Evolutionary conservation across 2,329 filamentous ascomycete genomes (phyloP).

Genomic region (Fusarium nisikadoi): DNA sequence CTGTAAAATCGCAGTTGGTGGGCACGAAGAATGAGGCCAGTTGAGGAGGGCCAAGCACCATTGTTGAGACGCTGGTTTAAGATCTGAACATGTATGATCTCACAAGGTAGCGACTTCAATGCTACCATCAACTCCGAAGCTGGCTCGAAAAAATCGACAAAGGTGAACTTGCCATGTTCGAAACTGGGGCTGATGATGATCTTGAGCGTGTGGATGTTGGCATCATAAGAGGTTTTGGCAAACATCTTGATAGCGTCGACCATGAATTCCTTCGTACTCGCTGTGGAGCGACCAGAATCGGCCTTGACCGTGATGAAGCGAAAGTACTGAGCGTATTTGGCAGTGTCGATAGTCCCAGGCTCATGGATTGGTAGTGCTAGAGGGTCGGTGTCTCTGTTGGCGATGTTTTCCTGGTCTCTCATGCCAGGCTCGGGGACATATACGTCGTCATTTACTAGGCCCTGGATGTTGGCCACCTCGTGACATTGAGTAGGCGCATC

Average conservation of each 20-base stretch:
- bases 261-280: conserved; percentile 45
- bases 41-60: background rate
- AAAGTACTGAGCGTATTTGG: conserved; percentile 53
- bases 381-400: background rate
- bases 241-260: conserved; percentile 53
- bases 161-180: conserved; percentile 43
- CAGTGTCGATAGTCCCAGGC: conserved; percentile 46
- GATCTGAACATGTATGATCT: conserved; percentile 52
- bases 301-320: conserved; percentile 56
- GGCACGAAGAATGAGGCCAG: conserved; percentile 15
- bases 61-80: conserved; percentile 38
- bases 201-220: conserved; percentile 54
- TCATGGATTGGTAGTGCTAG: conserved; percentile 11
- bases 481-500: conserved; percentile 45
- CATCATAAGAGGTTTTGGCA: conserved; percentile 17
- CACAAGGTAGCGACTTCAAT: conserved; percentile 49
- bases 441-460: conserved; percentile 30
- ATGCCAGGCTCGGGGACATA: conserved; percentile 1
- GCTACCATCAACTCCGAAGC: conserved; percentile 45
- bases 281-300: conserved; percentile 52
- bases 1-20: conserved; percentile 28
- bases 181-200: conserved; percentile 53
- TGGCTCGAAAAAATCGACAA: conserved; percentile 51
- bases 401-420: background rate
- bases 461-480: conserved; percentile 21